Base-by-base conservation (phyloP, 139 green algal species). In the Chlorella sp. region DNA sequence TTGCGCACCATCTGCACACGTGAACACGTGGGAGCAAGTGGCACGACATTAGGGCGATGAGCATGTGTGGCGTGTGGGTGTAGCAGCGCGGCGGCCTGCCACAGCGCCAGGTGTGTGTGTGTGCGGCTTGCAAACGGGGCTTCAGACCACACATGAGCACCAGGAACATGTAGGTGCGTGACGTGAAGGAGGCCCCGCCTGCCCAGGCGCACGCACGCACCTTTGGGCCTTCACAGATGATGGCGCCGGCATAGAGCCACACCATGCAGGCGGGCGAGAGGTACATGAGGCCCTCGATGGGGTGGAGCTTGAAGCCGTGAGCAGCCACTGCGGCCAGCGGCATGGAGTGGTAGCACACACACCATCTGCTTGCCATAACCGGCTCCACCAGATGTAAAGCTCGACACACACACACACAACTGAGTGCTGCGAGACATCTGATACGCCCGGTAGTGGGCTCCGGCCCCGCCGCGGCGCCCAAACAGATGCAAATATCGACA, bases 231-330 rank as follows among this genome's bases (percentile, higher is more conserved):
- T 90, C 81, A 31, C 73, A 22, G 2, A 81, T 2, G 0, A 34
- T 17, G 2, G 69, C 70, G 33, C 91, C 91, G 3, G 91, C 27
- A 29, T 81, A 36, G 22, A 96, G 83, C 92, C 91, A 96, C 23
- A 89, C 70, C 32, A 74, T 84, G 79, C 92, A 96, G 26, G 92
- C 90, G 0, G 92, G 92, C 0, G 90, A 86, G n/a, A 94, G 73
- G 69, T 85, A 85, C 91, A 96, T 93, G n/a, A 97, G 71, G 0
- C 91, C 91, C 83, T 97, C 92, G 34, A 97, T 93, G 10, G 92
- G 91, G 73, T 96, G 88, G 75, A 97, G 94, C 65, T 91, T 91
- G 34, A 91, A 78, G 1, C 91, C n/a, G 86, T 82, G 4, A 97
- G 84, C 67, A 97, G 85, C 62, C 87, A 83, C 72, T 85, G 76